Evolutionary conservation across 2,329 filamentous ascomycete genomes (phyloP).

Genomic region (Anthostomella pinea): DNA sequence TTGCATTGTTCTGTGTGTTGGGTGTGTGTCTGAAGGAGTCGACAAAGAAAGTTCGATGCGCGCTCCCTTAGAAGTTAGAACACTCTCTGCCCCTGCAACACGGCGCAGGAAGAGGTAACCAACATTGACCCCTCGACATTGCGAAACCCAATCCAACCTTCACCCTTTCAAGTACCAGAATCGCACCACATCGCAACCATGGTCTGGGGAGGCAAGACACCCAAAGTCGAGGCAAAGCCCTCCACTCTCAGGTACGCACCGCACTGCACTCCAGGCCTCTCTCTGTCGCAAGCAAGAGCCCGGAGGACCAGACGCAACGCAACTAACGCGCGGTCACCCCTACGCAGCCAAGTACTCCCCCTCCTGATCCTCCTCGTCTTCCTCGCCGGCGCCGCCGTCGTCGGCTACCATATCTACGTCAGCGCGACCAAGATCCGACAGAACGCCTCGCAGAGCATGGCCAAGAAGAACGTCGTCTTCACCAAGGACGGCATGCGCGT

Average conservation of each 20-base stretch:
- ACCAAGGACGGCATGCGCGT: constrained; percentile 73
- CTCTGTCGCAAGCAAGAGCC: not conserved
- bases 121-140: not conserved
- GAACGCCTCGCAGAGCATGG: constrained; percentile 66
- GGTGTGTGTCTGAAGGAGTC: too few species aligned
- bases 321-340: constrained; percentile 2
- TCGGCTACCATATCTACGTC: constrained; percentile 71
- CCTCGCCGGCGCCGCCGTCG: constrained; percentile 56
- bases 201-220: constrained; percentile 20
- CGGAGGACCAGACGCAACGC: constrained; percentile 6
- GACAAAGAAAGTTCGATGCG: too few species aligned
- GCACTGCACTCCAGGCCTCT: not conserved
- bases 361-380: constrained; percentile 62
- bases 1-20: too few species aligned
- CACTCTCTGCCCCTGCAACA: too few species aligned
- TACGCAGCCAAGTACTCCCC: constrained; percentile 58
- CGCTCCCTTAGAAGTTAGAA: too few species aligned
- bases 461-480: constrained; percentile 72
- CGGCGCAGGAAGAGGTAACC: too few species aligned
- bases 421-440: constrained; percentile 64
- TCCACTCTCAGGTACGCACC: constrained; percentile 24
- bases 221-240: constrained; percentile 18
- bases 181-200: constrained; percentile 14
- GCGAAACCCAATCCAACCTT: constrained; percentile 1
- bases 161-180: not conserved